Conservation (phyloP, 1,284 basidiomycete species). For the Apiotrichum veenhuisii region DNA sequence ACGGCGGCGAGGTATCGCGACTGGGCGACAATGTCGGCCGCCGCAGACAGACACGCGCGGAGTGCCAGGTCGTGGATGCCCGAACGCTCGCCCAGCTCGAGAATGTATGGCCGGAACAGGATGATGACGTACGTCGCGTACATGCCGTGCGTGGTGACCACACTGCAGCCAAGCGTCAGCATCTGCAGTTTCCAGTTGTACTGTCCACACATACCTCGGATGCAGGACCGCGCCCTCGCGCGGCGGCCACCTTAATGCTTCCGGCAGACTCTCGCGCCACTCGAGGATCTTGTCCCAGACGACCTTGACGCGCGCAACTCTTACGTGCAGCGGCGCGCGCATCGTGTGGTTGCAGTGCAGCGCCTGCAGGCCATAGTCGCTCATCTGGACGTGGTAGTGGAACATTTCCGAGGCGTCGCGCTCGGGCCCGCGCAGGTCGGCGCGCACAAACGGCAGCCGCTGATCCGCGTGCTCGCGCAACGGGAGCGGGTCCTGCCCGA, state of each 20-base stretch:
- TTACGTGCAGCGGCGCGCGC: constrained; percentile 14
- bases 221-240: constrained; percentile 11
- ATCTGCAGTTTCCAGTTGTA: too few species aligned
- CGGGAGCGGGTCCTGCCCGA: constrained; percentile 19
- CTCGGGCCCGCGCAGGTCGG: constrained; percentile 8
- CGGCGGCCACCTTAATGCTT: constrained; percentile 20
- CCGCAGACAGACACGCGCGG: constrained; percentile 12
- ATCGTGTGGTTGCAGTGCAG: constrained; percentile 22
- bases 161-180: not conserved
- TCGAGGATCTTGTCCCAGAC: constrained; percentile 2
- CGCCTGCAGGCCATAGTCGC: constrained; percentile 18
- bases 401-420: constrained; percentile 13
- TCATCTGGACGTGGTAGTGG: constrained; percentile 17
- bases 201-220: constrained; percentile 17
- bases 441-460: constrained; percentile 17
- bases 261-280: constrained; percentile 20
- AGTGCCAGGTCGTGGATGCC: constrained; percentile 9
- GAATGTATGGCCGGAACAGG: constrained; percentile 26
- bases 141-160: constrained; percentile 24
- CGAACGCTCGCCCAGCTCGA: constrained; percentile 19
- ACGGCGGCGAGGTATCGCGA: constrained; percentile 14
- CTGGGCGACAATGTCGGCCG: constrained; percentile 21
- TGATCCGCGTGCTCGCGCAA: constrained; percentile 20
- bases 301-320: constrained; percentile 12
- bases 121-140: constrained; percentile 25